Evolutionary conservation across 2,329 filamentous ascomycete genomes (phyloP), one percentile per base, ranked within the genome.

Genomic region (Colletotrichum sp.): DNA sequence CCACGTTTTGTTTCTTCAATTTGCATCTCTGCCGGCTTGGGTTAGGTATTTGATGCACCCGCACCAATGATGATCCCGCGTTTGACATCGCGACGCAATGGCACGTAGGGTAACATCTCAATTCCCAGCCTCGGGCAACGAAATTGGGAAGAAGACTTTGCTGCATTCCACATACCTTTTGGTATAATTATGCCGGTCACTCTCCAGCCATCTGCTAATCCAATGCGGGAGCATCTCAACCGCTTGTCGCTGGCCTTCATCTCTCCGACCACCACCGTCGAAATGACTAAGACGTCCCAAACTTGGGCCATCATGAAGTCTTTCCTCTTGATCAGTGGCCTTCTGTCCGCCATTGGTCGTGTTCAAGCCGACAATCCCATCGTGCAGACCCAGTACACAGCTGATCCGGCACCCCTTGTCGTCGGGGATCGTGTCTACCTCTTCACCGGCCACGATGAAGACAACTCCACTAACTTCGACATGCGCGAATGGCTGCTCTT

Each of bases 401-500:
- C 59, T 11, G 69, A 71, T 32, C 83, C 82, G 22, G 82, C 82
- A 27, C 82, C 82, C 3, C 49, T 83, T 15, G 77, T 84, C 2
- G 78, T 81, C 63, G 78, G 83, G 44, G 78, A 79, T 72, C 78
- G 79, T 7, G 62, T 83, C 22, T 83, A 82, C 69, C 70, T 83
- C 49, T 83, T 83, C 69, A 83, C 81, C 19, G 80, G 81, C 72
- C 83, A 84, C 66, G 82, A 84, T 57, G 80, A 83, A 63, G 78
- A 80, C 68, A 80, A 78, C 57, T 66, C 69, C 16, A 72, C 79
- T 9, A 81, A 62, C 22, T 83, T 78, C 77, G 75, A 77, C 72
- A 84, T 84, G 82, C 78, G 77, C 9, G 80, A 84, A 73, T 85
- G 83, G 83, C 82, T 77, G 4, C 79, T 84, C 27, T 84, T 80